Base-by-base conservation (phyloP, 2,329 filamentous ascomycete species). In the Triangularia setosa region DNA sequence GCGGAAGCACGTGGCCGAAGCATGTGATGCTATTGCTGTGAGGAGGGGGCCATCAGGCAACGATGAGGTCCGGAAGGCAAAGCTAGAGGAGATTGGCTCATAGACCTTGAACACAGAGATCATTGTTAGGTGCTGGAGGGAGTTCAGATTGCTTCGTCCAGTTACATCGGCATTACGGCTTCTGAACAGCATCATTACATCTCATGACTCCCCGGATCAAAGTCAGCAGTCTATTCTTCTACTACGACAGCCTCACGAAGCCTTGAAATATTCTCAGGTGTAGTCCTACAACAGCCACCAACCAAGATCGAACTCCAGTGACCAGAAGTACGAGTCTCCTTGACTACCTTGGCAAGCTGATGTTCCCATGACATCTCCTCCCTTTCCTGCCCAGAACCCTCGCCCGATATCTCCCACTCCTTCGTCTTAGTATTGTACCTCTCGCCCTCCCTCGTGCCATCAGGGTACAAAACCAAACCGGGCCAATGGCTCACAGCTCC, bases 351-450 rank as follows among this genome's bases (percentile, higher is more conserved):
- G 2, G 77, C 75, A 1, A 85, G 74, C 61, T 80, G 78, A 1
- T 69, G 68, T 63, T 83, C 82, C 83, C 83, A 85, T 0, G 80
- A 73, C 0, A 69, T 68, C 67, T 78, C 21, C 16, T 44, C 74
- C 56, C 57, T 66, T n/a, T 66, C 58, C 18, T 67, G 63, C 5
- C 70, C 66, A 8, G 70, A 65, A 6, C 70, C 72, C n/a, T 73
- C 70, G 0, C n/a, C 40, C 2, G 77, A 78, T 1, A 77, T 63
- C 67, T 82, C 83, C 88, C 88, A 91, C 60, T 75, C 77, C 70
- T 89, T 84, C 6, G 85, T 87, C 0, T 74, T 76, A 1, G 87
- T 88, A 72, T 90, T 85, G 75, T 90, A 90, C 0, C 87, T 81
- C 74, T 90, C 85, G 0, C 86, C 87, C 4, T 27, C 23, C 56